These are phyloP conservation scores for Leccinum subtestaceum DNA, from an alignment of 768 basidiomycete genomes.

Conservation along the genomic window DNA sequence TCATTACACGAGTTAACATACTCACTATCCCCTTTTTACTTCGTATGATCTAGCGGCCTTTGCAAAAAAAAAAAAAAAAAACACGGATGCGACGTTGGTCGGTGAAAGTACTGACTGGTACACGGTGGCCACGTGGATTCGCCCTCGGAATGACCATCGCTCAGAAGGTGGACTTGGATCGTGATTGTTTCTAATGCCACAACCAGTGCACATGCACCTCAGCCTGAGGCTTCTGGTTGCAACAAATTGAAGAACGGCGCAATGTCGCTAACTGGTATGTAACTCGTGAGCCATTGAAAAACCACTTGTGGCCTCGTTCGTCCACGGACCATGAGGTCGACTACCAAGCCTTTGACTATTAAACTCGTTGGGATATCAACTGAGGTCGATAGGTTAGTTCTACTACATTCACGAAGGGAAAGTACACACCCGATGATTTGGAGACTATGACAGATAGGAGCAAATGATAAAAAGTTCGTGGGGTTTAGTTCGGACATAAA, in stretches of 20 bases:
- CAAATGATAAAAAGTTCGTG: not conserved
- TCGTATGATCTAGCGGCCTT: conserved; percentile 39
- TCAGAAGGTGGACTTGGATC: not conserved
- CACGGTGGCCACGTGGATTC: not conserved
- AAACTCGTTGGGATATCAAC: not conserved
- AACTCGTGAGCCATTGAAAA: not conserved
- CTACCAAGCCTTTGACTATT: not conserved
- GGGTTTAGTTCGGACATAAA: not conserved
- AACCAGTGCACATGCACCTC: no score
- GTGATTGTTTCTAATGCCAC: not conserved
- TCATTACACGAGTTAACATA: conserved; percentile 3
- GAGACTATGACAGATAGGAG: not conserved
- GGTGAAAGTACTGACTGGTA: not conserved
- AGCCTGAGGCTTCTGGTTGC: not conserved
- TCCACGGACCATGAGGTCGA: not conserved
- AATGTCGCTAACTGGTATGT: conserved; percentile 19
- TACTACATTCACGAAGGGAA: not conserved
- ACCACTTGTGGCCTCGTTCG: not conserved
- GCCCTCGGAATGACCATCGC: not conserved
- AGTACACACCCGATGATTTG: not conserved
- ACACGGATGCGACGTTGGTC: conserved; percentile 37
- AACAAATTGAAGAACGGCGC: not conserved
- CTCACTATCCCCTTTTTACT: not conserved
- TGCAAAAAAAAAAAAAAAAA: conserved; percentile 29
- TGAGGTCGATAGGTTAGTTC: not conserved